phyloP scores from a whole-genome alignment of 257 asterid genomes.

The Ocimum tenuiflorum region DNA sequence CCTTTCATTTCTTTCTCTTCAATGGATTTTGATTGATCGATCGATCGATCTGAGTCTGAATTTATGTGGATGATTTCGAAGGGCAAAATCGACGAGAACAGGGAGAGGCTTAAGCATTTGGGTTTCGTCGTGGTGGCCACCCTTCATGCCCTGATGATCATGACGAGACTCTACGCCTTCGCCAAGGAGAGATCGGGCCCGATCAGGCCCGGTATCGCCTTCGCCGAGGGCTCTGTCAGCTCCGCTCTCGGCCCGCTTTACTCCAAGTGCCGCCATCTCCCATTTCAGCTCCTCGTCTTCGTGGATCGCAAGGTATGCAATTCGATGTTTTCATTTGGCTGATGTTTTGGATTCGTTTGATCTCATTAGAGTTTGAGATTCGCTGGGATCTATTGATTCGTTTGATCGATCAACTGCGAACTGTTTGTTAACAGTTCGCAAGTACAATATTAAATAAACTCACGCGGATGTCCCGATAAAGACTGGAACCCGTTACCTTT shows the following conservation, averaged over 20 bases:
- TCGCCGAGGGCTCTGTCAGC: conserved; percentile 17
- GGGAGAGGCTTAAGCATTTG: conserved; percentile 16
- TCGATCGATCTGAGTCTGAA: background rate
- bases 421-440: background rate
- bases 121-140: conserved; percentile 16
- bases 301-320: conserved; percentile 17
- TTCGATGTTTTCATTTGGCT: background rate
- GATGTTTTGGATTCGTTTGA: background rate
- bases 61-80: conserved; percentile 6
- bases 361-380: background rate
- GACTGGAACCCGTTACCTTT: too few species aligned
- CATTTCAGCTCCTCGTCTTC: conserved; percentile 16
- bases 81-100: conserved; percentile 8
- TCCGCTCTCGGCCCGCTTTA: conserved; percentile 11
- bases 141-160: conserved; percentile 1
- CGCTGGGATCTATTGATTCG: background rate
- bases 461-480: too few species aligned
- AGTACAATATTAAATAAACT: too few species aligned
- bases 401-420: background rate
- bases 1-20: too few species aligned
- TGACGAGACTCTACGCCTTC: conserved; percentile 7
- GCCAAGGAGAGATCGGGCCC: conserved; percentile 22
- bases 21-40: background rate
- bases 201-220: conserved; percentile 10
- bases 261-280: conserved; percentile 4